A percentile compares a stretch with the other conserved stretches of the same genome.
Evolutionary conservation across 805 yeast genomes (phyloP).

Genomic region (Phaffomyces antillensis): DNA sequence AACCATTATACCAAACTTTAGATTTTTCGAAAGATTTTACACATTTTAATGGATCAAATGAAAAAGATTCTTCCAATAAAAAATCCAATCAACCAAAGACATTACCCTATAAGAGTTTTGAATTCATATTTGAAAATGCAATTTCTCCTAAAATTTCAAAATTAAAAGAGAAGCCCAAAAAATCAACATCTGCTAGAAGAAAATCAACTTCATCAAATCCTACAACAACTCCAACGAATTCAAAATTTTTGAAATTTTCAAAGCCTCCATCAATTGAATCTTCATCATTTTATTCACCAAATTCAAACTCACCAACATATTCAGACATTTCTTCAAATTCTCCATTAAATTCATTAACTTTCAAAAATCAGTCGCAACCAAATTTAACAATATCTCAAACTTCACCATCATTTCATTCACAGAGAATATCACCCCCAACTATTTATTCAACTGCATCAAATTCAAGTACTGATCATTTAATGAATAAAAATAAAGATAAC

Average conservation of each 20-base stretch:
- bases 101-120: constrained; percentile 15
- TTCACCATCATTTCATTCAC: constrained; percentile 12
- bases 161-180: background rate
- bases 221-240: constrained; percentile 13
- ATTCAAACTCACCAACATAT: constrained; percentile 18
- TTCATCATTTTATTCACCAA: constrained; percentile 15
- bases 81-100: constrained; percentile 4
- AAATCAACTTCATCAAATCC: constrained; percentile 7
- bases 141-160: background rate
- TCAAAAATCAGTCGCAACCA: constrained; percentile 3
- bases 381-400: constrained; percentile 4
- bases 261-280: constrained; percentile 21
- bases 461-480: constrained; percentile 1
- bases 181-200: constrained; percentile 13
- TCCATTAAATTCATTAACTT: constrained; percentile 11
- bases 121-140: constrained; percentile 19
- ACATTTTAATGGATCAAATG: constrained; percentile 1
- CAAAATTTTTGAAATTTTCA: constrained; percentile 13
- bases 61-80: background rate
- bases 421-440: constrained; percentile 12
- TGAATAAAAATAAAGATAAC: background rate
- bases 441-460: constrained; percentile 4
- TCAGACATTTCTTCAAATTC: constrained; percentile 19
- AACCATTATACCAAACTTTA: constrained; percentile 16
- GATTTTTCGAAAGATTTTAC: constrained; percentile 18